phyloP scores from a whole-genome alignment of 805 yeast species.

The Spathaspora passalidarum region DNA sequence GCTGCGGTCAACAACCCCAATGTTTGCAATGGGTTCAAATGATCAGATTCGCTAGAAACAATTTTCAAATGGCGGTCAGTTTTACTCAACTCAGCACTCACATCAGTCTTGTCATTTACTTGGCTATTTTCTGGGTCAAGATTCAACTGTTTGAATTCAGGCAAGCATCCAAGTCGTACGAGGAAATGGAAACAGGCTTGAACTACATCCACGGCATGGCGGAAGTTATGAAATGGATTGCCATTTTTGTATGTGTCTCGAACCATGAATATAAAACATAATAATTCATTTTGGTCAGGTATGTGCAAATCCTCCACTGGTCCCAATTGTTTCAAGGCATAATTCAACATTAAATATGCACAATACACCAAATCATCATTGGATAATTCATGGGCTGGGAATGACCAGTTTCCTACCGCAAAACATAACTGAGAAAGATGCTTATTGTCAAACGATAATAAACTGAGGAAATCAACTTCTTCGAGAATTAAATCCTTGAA shows the following conservation, averaged over 20 bases:
- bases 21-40: slow-evolving; percentile 41
- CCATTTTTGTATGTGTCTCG: slow-evolving; percentile 80
- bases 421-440: slow-evolving; percentile 31
- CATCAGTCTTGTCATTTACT: slow-evolving; percentile 15
- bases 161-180: slow-evolving; percentile 38
- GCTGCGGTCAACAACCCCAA: slow-evolving; percentile 74
- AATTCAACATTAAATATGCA: slow-evolving; percentile 52
- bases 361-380: slow-evolving; percentile 66
- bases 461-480: slow-evolving; percentile 27
- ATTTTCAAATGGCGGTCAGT: neutral
- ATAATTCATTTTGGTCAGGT: slow-evolving; percentile 41
- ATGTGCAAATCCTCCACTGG: slow-evolving; percentile 5
- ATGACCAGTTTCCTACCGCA: slow-evolving; percentile 60
- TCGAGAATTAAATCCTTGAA: slow-evolving; percentile 24
- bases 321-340: slow-evolving; percentile 32
- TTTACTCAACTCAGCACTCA: neutral
- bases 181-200: slow-evolving; percentile 81
- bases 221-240: slow-evolving; percentile 90
- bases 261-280: slow-evolving; percentile 60
- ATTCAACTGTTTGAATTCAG: slow-evolving; percentile 34
- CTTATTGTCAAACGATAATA: slow-evolving; percentile 22
- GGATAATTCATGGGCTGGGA: slow-evolving; percentile 63
- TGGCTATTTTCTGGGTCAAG: slow-evolving; percentile 28
- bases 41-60: neutral
- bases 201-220: slow-evolving; percentile 93